Evolutionary conservation across 768 basidiomycete species (phyloP).

Genomic region (Boletellus sp.): DNA sequence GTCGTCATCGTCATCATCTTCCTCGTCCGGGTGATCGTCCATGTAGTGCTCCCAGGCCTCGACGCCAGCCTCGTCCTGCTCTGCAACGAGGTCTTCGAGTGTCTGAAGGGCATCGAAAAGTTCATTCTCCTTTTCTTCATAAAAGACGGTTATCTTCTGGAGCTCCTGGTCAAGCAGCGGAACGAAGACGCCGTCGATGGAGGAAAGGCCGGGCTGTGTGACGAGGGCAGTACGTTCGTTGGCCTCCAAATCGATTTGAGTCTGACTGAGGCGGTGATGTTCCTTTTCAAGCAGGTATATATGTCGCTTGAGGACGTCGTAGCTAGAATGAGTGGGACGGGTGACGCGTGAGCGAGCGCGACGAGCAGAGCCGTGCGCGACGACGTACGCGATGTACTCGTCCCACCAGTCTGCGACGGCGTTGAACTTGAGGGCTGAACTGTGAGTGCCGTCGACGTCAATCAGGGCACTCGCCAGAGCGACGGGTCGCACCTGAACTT

Average conservation of each 20-base stretch:
- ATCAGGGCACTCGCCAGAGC: no score
- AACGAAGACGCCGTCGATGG: conserved; percentile 59
- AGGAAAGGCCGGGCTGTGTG: conserved; percentile 30
- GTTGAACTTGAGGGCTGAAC: conserved; percentile 87
- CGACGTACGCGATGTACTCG: conserved; percentile 78
- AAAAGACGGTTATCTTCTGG: conserved; percentile 76
- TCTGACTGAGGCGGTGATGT: conserved; percentile 45
- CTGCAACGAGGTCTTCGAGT: conserved; percentile 52
- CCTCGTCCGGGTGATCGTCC: conserved; percentile 47
- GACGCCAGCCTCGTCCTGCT: conserved; percentile 60
- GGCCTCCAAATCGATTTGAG: conserved; percentile 58
- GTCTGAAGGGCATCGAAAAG: conserved; percentile 56
- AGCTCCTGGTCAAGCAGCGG: conserved; percentile 81
- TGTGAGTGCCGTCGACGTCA: conserved; percentile 21
- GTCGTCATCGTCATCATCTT: conserved; percentile 59
- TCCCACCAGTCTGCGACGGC: conserved; percentile 92
- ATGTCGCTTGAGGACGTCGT: conserved; percentile 78
- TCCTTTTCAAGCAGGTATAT: conserved; percentile 86
- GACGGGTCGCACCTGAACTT: conserved; percentile 31
- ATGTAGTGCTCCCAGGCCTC: conserved; percentile 48
- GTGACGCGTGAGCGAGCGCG: background rate
- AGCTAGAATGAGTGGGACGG: conserved; percentile 41
- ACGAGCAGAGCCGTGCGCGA: background rate
- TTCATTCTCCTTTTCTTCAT: conserved; percentile 71
- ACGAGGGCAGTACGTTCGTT: conserved; percentile 60